Evolutionary conservation across 2,329 filamentous ascomycete genomes (phyloP), one percentile per base, ranked within the genome.

Genomic region (Fusarium pininemorale): DNA sequence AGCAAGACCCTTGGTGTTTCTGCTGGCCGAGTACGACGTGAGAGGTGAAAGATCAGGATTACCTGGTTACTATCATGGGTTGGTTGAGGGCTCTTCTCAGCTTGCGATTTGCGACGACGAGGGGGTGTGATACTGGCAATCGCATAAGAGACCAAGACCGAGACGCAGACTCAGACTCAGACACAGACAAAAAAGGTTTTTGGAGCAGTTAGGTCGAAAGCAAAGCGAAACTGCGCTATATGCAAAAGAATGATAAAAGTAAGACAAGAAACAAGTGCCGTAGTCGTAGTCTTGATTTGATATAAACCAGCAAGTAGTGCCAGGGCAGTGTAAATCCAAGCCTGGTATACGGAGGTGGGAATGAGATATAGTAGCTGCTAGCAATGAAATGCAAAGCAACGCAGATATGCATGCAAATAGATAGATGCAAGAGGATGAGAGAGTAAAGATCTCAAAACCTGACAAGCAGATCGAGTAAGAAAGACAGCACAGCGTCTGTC

Each of bases 381-480:
- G 42, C 56, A 67, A 72, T 59, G 20, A 44, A 57, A 61, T 37
- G 28, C 26, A 48, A 50, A 44, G 65, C 69, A 63, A 70, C 55
- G 38, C 64, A 70, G 65, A 48, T 48, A 59, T 53, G 60, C 63
- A 63, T 66, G 53, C 47, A 51, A 51, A 66, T 39, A 67, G 44
- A 45, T n/a, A 48, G 35, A 41, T 70, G 59, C 14, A 70, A 73
- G 51, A 63, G 45, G 47, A 65, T 63, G 50, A 63, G 65, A 63
- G 42, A 66, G 69, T 54, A 48, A 68, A 66, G 63, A 58, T 35
- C 37, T 51, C 61, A 60, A 60, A 66, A 58, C 57, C 35, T 70
- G 55, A 69, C 59, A 64, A 66, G 53, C 65, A 75, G 63, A 69
- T 74, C 37, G 58, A 74, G 53, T 60, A 67, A 67, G 55, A 63